phyloP scores from a whole-genome alignment of 106 monocot genomes.

The Narthecium ossifragum region DNA sequence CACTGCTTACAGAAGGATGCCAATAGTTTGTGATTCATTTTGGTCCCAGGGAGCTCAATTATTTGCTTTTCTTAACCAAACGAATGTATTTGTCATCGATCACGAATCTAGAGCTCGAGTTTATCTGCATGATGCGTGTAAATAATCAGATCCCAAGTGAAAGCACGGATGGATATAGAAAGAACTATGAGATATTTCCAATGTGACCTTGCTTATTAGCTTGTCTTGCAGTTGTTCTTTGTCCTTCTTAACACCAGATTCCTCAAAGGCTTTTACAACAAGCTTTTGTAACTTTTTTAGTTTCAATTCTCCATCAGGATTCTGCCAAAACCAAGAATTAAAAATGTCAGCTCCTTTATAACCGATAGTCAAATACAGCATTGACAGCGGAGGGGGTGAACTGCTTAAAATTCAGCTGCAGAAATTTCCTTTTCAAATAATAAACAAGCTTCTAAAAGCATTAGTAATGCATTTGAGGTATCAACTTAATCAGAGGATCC shows the following conservation, averaged over 20 bases:
- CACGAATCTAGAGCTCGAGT: conserved; percentile 41
- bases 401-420: no score
- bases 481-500: no score
- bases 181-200: neutral
- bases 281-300: conserved; percentile 54
- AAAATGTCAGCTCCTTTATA: no score
- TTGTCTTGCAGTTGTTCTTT: conserved; percentile 27
- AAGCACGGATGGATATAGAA: neutral
- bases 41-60: no score
- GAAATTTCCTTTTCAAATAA: no score
- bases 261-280: conserved; percentile 33
- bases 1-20: no score
- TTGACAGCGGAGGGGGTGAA: no score
- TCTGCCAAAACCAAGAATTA: no score
- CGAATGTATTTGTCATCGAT: conserved; percentile 37
- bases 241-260: conserved; percentile 36
- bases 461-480: no score
- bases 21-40: no score
- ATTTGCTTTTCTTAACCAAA: conserved; percentile 20
- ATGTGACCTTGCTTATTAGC: conserved; percentile 46
- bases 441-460: no score
- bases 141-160: neutral
- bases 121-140: conserved; percentile 42
- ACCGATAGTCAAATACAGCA: no score
- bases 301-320: conserved; percentile 49